phyloP scores from a whole-genome alignment of 2,329 filamentous ascomycete genomes.

The Colletotrichum higginsianum region DNA sequence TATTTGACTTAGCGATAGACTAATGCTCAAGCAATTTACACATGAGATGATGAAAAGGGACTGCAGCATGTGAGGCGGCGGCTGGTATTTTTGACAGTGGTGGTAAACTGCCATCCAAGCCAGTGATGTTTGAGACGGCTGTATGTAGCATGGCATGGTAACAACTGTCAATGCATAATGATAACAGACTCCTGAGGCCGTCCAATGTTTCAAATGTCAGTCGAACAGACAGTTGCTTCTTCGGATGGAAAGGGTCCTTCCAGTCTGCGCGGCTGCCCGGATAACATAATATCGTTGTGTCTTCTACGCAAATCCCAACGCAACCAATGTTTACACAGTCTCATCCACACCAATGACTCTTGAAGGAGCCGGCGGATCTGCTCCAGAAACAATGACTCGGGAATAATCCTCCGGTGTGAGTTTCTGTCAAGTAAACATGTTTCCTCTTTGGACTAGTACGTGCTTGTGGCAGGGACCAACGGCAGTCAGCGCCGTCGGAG shows the following conservation, averaged over 20 bases:
- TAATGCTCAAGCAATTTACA: too few species aligned
- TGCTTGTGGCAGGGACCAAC: neutral
- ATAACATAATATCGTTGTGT: neutral
- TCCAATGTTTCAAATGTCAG: constrained; percentile 10
- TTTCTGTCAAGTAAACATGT: neutral
- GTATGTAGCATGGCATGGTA: too few species aligned
- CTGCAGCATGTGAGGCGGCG: too few species aligned
- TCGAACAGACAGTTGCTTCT: neutral
- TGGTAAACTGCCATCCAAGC: neutral
- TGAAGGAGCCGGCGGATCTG: neutral
- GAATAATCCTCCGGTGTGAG: neutral
- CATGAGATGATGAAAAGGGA: too few species aligned
- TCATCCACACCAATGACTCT: neutral
- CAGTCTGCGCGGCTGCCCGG: too few species aligned
- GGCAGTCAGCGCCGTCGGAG: neutral
- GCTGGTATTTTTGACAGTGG: too few species aligned
- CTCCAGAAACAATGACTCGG: neutral
- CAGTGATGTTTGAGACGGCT: neutral
- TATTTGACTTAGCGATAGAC: too few species aligned
- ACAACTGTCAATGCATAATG: too few species aligned
- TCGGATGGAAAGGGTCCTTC: neutral
- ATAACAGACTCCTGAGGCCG: neutral
- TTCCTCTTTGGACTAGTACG: neutral
- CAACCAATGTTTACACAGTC: too few species aligned
- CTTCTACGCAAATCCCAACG: too few species aligned